These are phyloP conservation scores for Lonicera japonica DNA, from an alignment of 129 eudicot genomes.

Conservation along the genomic window DNA sequence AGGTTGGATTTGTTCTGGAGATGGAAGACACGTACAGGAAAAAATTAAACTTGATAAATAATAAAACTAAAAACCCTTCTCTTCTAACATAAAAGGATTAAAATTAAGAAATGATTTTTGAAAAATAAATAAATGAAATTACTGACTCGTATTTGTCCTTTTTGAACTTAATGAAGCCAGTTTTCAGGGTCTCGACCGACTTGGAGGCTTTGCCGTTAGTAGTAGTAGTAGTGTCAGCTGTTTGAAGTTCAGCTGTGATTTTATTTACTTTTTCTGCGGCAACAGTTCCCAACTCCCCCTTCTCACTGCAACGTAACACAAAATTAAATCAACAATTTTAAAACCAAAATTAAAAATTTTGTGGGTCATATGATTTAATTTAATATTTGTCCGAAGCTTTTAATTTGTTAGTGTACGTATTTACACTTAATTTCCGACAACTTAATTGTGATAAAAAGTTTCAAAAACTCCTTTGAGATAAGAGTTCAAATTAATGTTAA, in stretches of 20 bases:
- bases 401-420: no score
- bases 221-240: constrained; percentile 19
- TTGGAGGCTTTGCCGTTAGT: constrained; percentile 25
- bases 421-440: neutral
- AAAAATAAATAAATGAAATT: neutral
- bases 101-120: neutral
- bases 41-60: neutral
- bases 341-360: neutral
- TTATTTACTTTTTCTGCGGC: constrained; percentile 71
- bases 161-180: constrained; percentile 74
- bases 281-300: constrained; percentile 67
- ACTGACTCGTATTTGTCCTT: constrained; percentile 74
- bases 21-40: constrained; percentile 5
- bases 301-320: constrained; percentile 52
- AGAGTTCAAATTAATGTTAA: no score
- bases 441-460: no score
- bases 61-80: neutral
- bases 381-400: neutral
- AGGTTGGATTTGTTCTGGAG: constrained; percentile 71
- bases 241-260: constrained; percentile 56
- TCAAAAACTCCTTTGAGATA: no score
- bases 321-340: no score
- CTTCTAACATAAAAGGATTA: neutral
- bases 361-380: no score
- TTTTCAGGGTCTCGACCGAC: constrained; percentile 70